phyloP scores from a whole-genome alignment of 257 asterid genomes.

The Leptodermis oblonga region DNA sequence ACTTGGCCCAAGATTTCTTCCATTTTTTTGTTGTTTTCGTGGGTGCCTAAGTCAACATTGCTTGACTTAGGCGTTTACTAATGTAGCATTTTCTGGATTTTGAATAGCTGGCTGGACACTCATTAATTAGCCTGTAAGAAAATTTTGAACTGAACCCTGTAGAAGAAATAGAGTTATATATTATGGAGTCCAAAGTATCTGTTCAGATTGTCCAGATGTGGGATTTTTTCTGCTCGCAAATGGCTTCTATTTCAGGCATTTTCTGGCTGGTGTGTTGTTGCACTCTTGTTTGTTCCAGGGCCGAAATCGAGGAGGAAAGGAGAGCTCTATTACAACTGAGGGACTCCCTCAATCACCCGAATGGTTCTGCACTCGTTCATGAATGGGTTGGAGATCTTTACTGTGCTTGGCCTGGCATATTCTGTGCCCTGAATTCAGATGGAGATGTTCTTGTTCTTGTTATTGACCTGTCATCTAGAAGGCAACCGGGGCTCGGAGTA shows the following conservation, averaged over 20 bases:
- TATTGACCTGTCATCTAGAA: neutral
- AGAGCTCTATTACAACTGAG: constrained; percentile 12
- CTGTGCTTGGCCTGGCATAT: constrained; percentile 19
- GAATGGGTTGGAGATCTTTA: constrained; percentile 21
- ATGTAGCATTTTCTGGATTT: neutral
- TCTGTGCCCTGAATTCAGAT: constrained; percentile 1
- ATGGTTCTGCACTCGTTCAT: constrained; percentile 15
- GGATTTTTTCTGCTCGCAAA: neutral
- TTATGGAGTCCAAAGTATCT: constrained; percentile 1
- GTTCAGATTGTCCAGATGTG: constrained; percentile 1
- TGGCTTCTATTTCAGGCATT: no score
- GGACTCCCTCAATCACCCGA: constrained; percentile 9
- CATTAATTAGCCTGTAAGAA: neutral
- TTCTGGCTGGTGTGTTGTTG: neutral
- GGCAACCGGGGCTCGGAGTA: neutral
- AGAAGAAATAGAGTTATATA: no score
- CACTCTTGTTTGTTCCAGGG: constrained; percentile 2
- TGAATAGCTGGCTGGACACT: neutral
- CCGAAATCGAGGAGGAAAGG: neutral
- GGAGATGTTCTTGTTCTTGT: neutral
- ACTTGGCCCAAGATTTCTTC: neutral
- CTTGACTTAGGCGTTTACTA: constrained; percentile 1
- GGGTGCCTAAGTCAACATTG: neutral
- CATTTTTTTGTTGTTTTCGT: neutral
- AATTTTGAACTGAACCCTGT: neutral